Base-by-base conservation (phyloP, 106 monocot species). In the Phalaenopsis aphrodite region DNA sequence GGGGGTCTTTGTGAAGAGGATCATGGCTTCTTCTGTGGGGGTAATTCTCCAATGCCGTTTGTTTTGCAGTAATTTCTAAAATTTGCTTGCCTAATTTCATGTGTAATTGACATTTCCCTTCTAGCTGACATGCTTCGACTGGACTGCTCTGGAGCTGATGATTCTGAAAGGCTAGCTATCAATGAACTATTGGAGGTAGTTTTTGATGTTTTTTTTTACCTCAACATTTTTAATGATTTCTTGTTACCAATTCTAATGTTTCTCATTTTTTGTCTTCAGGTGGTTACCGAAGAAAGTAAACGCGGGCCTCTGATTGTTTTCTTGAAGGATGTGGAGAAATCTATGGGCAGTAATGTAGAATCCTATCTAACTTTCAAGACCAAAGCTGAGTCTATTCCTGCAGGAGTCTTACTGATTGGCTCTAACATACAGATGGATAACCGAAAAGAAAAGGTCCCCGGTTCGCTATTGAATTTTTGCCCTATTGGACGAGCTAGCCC, bases 1-100 rank as follows among this genome's bases (percentile, higher is more conserved):
- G 99, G 99, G 38, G 93, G 95, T 30, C 80, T 95, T 55, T 99
- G 99, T 57, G 99, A 99, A 85, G 93, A 91, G 79, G 95, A 99
- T 85, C 99, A 89, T 82, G 99, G 99, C 21, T 99, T 95, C 89
- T 99, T 95, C 73, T 95, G 94, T 83, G 52, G 81, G 85, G 91
- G 95, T 95, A 55, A 83, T 80, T 84, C 65, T 80, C 77, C 67
- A 18, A 49, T 77, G 4, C 19, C 42, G 76, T 72, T 43, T 42
- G 17, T 55, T 41, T 21, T 48, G 56, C 12, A 49, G 43, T 19
- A 74, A 18, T 74, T 11, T 19, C 43, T 48, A 24, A 10, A 61
- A 10, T 30, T 47, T 76, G 48, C 76, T 39, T 64, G 65, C 17
- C 37, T 64, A 39, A 6, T 78, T 55, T 46, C 67, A 46, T 8